phyloP scores from a whole-genome alignment of 2,329 filamentous ascomycete species.

The Aspergillus aculeatinus region DNA sequence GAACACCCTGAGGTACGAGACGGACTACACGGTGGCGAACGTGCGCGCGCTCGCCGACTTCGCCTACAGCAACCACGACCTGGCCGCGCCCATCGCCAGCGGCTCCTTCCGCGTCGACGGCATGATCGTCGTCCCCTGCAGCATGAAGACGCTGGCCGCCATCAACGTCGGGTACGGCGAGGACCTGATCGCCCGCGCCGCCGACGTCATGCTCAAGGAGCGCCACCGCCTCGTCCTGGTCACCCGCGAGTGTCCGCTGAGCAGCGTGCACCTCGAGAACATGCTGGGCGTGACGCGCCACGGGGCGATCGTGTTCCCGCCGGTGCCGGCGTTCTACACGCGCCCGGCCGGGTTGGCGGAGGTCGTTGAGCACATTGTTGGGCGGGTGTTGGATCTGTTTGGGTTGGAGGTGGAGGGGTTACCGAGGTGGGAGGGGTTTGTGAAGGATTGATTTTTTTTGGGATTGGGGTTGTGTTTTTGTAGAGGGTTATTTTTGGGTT shows the following conservation, averaged over 20 bases:
- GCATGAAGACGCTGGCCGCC: slow-evolving; percentile 50
- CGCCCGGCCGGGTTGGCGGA: slow-evolving; percentile 41
- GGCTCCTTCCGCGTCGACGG: slow-evolving; percentile 46
- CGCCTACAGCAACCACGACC: slow-evolving; percentile 43
- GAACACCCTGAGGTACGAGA: slow-evolving; percentile 51
- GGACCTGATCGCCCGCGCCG: slow-evolving; percentile 48
- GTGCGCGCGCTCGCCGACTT: slow-evolving; percentile 42
- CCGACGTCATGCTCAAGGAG: slow-evolving; percentile 51
- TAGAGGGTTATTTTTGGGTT: no score
- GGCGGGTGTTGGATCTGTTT: slow-evolving; percentile 49
- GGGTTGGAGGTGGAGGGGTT: slow-evolving; percentile 44
- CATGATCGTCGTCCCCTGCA: slow-evolving; percentile 52
- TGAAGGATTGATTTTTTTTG: background rate
- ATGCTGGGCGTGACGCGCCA: slow-evolving; percentile 43
- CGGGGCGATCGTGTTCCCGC: slow-evolving; percentile 47
- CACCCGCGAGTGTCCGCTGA: slow-evolving; percentile 48
- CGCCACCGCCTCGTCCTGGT: slow-evolving; percentile 40
- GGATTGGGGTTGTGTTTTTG: no score
- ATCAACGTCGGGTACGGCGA: slow-evolving; percentile 45
- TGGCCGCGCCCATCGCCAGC: slow-evolving; percentile 47
- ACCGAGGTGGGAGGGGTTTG: slow-evolving; percentile 11
- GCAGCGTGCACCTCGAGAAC: slow-evolving; percentile 47
- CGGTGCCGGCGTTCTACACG: slow-evolving; percentile 49
- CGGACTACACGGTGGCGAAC: slow-evolving; percentile 37
- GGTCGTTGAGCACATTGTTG: slow-evolving; percentile 47